Conservation (phyloP, 192 early-diverging fungal genomes). For the Podila epicladia region DNA sequence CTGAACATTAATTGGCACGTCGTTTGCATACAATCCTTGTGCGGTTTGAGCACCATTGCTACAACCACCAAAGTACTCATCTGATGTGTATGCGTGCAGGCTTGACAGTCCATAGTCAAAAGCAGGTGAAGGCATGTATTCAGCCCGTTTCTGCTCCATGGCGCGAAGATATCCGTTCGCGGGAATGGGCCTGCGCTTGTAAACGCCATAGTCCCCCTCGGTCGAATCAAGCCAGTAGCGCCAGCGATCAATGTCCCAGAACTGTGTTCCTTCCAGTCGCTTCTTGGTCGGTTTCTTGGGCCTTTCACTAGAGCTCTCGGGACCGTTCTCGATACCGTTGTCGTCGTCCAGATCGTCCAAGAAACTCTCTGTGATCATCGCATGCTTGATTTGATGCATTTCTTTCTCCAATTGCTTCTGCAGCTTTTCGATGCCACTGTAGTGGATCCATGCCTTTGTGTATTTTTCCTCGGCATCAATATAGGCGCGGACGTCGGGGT, state of each 20-base stretch:
- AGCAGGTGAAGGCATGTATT: background rate
- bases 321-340: background rate
- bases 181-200: slow-evolving; percentile 21
- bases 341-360: background rate
- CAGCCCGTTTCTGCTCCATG: background rate
- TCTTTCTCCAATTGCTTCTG: slow-evolving; percentile 32
- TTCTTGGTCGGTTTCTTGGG: background rate
- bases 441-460: slow-evolving; percentile 20
- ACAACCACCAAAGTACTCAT: background rate
- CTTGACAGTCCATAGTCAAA: background rate
- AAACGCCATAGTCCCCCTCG: slow-evolving; percentile 20
- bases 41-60: background rate
- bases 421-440: slow-evolving; percentile 12
- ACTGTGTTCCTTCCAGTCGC: slow-evolving; percentile 24
- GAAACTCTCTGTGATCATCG: background rate
- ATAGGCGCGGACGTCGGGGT: slow-evolving; percentile 32
- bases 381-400: slow-evolving; percentile 7
- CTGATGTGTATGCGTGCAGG: background rate
- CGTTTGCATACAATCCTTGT: background rate
- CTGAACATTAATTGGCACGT: background rate
- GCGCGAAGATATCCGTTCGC: background rate
- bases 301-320: background rate
- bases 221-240: slow-evolving; percentile 40
- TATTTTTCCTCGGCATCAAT: slow-evolving; percentile 33
- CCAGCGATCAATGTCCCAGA: slow-evolving; percentile 47